Percentiles rank a stretch among this genome's conserved stretches.
Evolutionary conservation across 2,329 filamentous ascomycete genomes (phyloP).

Genomic region (Coniochaeta ligniaria): DNA sequence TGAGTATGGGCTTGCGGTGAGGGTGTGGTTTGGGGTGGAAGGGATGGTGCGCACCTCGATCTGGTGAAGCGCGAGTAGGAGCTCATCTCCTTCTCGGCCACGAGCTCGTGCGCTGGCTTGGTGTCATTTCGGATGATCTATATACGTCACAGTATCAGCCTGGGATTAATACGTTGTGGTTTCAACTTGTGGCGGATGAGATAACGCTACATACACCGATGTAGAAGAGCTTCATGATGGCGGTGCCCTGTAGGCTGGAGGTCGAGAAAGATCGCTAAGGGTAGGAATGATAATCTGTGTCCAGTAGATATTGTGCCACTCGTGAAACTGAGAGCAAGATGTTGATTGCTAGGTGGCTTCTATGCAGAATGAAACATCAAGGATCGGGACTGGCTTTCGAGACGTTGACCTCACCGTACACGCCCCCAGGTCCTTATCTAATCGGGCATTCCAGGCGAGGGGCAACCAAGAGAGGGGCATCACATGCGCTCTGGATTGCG

Average conservation of each 20-base stretch:
- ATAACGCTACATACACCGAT: conserved; percentile 61
- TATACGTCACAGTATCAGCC: neutral
- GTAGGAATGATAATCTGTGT: neutral
- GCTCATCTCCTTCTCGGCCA: conserved; percentile 68
- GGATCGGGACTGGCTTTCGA: neutral
- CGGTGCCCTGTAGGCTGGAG: conserved; percentile 14
- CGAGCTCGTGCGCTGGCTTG: conserved; percentile 71
- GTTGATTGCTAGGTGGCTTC: neutral
- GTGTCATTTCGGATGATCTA: conserved; percentile 76
- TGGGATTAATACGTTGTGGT: neutral
- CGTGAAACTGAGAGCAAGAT: neutral
- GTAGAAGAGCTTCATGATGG: conserved; percentile 71
- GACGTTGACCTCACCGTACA: neutral
- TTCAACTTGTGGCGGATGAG: neutral
- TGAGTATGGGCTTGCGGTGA: neutral
- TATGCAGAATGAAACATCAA: neutral
- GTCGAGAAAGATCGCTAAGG: conserved; percentile 10
- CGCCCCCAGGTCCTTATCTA: neutral
- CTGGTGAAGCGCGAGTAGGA: conserved; percentile 31
- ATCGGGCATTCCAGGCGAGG: neutral
- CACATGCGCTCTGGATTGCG: neutral
- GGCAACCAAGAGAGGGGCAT: neutral
- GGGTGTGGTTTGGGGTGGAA: too few species aligned
- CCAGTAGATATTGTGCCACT: neutral
- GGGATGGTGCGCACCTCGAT: conserved; percentile 34